Percentiles rank a stretch among this genome's conserved stretches.
phyloP scores from a whole-genome alignment of 306 rosid genomes.

The Casuarina cunninghamiana region DNA sequence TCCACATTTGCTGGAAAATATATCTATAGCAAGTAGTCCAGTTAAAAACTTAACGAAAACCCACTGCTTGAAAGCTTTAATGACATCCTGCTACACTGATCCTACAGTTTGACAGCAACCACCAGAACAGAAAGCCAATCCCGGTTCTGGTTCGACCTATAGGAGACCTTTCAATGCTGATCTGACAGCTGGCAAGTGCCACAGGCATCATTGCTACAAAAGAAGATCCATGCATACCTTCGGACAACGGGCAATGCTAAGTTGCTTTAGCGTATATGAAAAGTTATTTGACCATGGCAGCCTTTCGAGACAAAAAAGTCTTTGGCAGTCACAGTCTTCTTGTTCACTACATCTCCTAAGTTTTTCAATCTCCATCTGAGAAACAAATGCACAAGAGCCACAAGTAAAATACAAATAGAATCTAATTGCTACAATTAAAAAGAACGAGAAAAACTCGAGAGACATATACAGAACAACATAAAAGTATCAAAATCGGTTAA shows the following conservation, averaged over 20 bases:
- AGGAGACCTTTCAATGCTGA: not conserved
- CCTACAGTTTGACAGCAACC: not conserved
- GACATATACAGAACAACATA: no score
- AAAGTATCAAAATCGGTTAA: no score
- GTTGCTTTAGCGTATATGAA: constrained; percentile 68
- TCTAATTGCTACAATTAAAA: constrained; percentile 9
- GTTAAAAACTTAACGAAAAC: not conserved
- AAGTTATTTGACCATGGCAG: constrained; percentile 85
- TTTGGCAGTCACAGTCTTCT: constrained; percentile 64
- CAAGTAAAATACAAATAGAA: constrained; percentile 22
- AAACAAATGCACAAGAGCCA: constrained; percentile 30
- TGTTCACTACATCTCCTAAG: constrained; percentile 65
- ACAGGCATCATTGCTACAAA: constrained; percentile 3
- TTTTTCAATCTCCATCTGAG: constrained; percentile 63
- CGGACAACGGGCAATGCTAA: constrained; percentile 82
- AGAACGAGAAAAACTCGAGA: not conserved
- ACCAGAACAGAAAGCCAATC: not conserved
- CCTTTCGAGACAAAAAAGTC: constrained; percentile 39
- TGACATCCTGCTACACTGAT: not conserved
- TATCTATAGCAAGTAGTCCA: not conserved
- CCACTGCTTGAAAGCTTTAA: not conserved
- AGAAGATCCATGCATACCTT: constrained; percentile 50
- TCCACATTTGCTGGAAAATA: not conserved
- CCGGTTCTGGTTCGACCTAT: not conserved
- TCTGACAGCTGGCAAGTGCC: constrained; percentile 11